Evolutionary conservation across 768 basidiomycete genomes (phyloP), one percentile per base, ranked within the genome.

Genomic region (Panaeolus papilionaceus): DNA sequence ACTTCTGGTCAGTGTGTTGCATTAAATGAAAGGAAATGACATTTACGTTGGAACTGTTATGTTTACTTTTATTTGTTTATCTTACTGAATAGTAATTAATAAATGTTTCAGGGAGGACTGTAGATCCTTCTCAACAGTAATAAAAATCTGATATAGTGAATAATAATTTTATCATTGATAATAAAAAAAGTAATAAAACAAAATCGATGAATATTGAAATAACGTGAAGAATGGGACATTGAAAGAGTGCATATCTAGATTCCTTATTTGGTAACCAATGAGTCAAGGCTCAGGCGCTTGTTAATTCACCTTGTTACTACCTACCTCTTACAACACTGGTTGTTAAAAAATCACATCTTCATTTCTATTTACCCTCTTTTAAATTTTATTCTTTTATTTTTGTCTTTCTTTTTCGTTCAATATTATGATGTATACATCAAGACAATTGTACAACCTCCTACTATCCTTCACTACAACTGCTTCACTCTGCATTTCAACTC

Each of bases 361-460:
- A 23, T 20, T 49, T 49, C 20, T 20, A 49, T 23, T 49, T 23
- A 49, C 47, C 20, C 47, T 49, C 47, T 12, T 49, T 49, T 20
- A 49, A 18, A 49, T 26, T 20, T 58, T 37, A 33, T 28, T 37
- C 33, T 37, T 16, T 58, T 16, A 16, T 58, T 28, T 23, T 7
- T 54, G 28, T 28, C 7, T 26, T 33, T 28, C 2, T 23, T 28
- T 58, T 28, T 12, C 6, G 12, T 33, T 28, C n/a, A 4, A 58
- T 12, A 14, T 58, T 3, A 58, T 14, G 14, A 33, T 58, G 26
- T 58, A 58, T 33, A 65, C 63, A 61, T 54, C 64, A 54, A 33
- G 44, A 18, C 45, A 45, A 18, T 39, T 68, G 54, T 47, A 71
- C 66, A 47, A 38, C 69, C 66, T 77, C 40, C 67, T 76, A 47